Evolutionary conservation across 2,329 filamentous ascomycete species (phyloP), one percentile per base, ranked within the genome.

Genomic region (Cladosporium colombiae): DNA sequence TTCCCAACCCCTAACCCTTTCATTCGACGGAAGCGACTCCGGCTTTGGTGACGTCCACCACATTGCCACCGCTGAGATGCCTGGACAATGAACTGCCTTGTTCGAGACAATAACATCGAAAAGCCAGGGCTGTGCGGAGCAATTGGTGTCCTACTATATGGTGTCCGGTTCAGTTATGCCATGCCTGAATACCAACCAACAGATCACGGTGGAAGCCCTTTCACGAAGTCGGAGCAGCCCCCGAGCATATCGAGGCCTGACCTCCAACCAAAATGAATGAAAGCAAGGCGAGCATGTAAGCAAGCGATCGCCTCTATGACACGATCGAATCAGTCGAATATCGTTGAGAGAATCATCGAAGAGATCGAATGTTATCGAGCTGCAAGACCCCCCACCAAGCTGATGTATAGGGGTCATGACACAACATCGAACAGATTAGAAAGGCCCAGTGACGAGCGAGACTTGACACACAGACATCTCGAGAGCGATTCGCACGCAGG

Each of bases 371-470:
- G 21, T 35, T 50, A 56, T 63, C 50, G 50, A 49, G 25, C 25
- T 31, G 23, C 18, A 25, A 33, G 25, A 21, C 35, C 23, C 50
- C 49, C 61, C 61, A 56, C 61, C 61, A 55, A 46, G 61, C 35
- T 53, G 50, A 56, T 29, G 23, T 18, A 35, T 50, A 63, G 61
- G 61, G 61, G 61, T 23, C 13, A 63, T 63, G 61, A 63, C 61
- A 56, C 49, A 37, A 56, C 35, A 25, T 56, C 49, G 61, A 63
- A 56, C 35, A 56, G 50, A 25, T 13, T 44, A 44, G 61, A 56
- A 56, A 44, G 18, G 49, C 46, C 16, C 31, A 31, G 25, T 40
- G 14, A 40, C 23, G 46, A 18, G 25, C 49, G 31, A 62, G 60
- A 62, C 33, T 21, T 27, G 25, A 40, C 31, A 44, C 35, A 31